Evolutionary conservation across 257 asterid species (phyloP).

Genomic region (Solanum rostratum): DNA sequence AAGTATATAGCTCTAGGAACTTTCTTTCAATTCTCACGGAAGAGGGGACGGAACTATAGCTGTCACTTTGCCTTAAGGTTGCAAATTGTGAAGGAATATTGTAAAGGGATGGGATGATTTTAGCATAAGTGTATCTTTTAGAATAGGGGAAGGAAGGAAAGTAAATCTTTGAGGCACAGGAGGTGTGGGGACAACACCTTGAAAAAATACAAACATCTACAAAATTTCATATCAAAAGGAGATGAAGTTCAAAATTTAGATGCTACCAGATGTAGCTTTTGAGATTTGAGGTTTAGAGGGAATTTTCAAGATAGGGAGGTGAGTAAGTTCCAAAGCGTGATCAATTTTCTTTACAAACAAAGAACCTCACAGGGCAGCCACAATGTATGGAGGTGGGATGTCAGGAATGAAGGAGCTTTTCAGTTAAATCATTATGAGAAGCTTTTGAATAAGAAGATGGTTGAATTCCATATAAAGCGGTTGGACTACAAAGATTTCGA

Average conservation of each 20-base stretch:
- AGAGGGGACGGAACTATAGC: neutral
- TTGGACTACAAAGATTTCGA: neutral
- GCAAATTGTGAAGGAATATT: neutral
- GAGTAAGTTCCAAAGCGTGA: neutral
- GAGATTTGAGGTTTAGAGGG: neutral
- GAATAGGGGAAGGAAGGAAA: neutral
- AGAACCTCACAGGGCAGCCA: neutral
- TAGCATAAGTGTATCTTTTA: neutral
- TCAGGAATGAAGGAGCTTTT: neutral
- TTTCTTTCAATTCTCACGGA: neutral
- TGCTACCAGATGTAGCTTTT: neutral
- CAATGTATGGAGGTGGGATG: neutral
- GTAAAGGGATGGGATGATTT: neutral
- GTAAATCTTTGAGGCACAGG: neutral
- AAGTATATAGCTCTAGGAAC: neutral
- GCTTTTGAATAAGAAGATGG: neutral
- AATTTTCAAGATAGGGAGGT: neutral
- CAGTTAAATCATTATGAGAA: neutral
- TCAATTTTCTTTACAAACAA: neutral
- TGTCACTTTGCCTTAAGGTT: neutral
- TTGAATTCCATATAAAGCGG: neutral
- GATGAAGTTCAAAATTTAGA: neutral
- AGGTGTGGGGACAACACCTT: neutral
- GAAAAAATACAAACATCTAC: neutral
- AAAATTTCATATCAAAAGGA: neutral